These are phyloP conservation scores for Fusarium sp. DNA, from an alignment of 2,329 filamentous ascomycete species.

Conservation along the genomic window DNA sequence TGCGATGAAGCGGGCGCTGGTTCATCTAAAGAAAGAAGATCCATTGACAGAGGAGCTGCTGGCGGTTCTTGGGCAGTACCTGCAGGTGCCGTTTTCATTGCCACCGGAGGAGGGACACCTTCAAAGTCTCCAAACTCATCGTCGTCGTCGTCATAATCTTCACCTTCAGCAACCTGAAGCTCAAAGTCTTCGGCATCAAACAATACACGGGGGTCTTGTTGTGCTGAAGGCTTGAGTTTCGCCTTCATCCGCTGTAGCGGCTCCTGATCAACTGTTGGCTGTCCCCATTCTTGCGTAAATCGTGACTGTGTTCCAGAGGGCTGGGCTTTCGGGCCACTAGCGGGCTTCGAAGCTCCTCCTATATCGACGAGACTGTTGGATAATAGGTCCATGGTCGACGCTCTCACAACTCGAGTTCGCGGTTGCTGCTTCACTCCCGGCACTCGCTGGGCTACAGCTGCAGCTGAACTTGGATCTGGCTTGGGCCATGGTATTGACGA, in stretches of 20 bases:
- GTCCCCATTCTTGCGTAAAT: constrained; percentile 22
- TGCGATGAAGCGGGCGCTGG: constrained; percentile 35
- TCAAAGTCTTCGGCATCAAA: constrained; percentile 73
- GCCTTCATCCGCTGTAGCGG: constrained; percentile 30
- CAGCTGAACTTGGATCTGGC: constrained; percentile 6
- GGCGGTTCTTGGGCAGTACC: constrained; percentile 30
- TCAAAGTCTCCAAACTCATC: constrained; percentile 69
- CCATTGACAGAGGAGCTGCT: constrained; percentile 47
- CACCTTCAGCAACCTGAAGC: constrained; percentile 51
- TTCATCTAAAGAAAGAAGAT: constrained; percentile 55
- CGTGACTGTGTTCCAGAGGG: constrained; percentile 5
- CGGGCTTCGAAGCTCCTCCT: constrained; percentile 16
- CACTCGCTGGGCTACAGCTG: constrained; percentile 6
- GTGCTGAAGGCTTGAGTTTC: constrained; percentile 36
- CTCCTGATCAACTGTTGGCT: constrained; percentile 2
- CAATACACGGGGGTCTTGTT: constrained; percentile 64
- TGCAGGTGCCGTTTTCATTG: constrained; percentile 5
- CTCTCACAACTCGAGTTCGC: constrained; percentile 51
- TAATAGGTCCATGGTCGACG: constrained; percentile 64
- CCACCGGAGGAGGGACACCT: constrained; percentile 48
- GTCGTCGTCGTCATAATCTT: constrained; percentile 59
- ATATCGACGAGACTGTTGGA: constrained; percentile 62
- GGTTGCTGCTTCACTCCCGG: constrained; percentile 16
- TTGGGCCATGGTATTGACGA: constrained; percentile 36
- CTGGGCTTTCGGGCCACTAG: constrained; percentile 4